These are phyloP conservation scores for Tillandsia fasciculata DNA, from an alignment of 176 grass and related monocot species.

Conservation along the genomic window DNA sequence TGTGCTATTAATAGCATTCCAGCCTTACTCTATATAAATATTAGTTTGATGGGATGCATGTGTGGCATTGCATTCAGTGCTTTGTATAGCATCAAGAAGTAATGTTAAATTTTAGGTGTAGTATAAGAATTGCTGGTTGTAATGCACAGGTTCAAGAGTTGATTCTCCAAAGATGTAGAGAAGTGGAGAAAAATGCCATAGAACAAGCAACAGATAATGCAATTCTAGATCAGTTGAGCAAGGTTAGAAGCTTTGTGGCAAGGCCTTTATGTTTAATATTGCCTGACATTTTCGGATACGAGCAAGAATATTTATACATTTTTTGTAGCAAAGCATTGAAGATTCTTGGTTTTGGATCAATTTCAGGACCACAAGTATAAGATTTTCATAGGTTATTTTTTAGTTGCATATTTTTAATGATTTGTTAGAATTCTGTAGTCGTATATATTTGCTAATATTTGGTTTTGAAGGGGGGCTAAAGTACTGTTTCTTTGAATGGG, in stretches of 20 bases:
- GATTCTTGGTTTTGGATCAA: not conserved
- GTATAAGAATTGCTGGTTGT: slow-evolving; percentile 5
- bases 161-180: slow-evolving; percentile 82
- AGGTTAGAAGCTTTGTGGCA: slow-evolving; percentile 33
- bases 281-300: not conserved
- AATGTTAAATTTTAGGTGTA: too few relatives aligned
- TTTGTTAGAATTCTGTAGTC: not conserved
- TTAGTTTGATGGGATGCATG: too few relatives aligned
- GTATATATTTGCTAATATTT: not conserved
- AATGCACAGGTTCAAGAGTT: slow-evolving; percentile 48
- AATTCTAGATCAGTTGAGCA: slow-evolving; percentile 77
- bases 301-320: too few relatives aligned
- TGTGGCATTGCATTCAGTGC: too few relatives aligned
- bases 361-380: not conserved
- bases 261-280: slow-evolving; percentile 20
- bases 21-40: too few relatives aligned
- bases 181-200: slow-evolving; percentile 90
- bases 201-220: slow-evolving; percentile 98
- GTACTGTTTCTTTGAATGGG: too few relatives aligned
- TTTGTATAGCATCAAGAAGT: too few relatives aligned
- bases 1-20: too few relatives aligned
- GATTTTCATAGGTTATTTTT: not conserved
- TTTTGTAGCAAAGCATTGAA: too few relatives aligned
- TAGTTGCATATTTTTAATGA: not conserved
- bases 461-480: too few relatives aligned